These are phyloP conservation scores for Sclerotinia glacialis DNA, from an alignment of 2,329 filamentous ascomycete genomes.

Conservation along the genomic window DNA sequence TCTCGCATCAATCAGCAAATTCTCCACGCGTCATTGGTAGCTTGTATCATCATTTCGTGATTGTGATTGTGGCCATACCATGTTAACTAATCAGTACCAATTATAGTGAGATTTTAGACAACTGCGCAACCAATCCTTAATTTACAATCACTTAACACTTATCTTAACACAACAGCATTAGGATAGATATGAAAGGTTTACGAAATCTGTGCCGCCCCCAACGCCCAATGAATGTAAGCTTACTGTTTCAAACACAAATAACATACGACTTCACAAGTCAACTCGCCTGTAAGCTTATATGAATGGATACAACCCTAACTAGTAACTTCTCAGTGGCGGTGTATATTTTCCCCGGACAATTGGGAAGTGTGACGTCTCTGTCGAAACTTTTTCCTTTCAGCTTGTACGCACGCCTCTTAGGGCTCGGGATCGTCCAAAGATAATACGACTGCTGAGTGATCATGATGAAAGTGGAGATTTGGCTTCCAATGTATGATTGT, in stretches of 20 bases:
- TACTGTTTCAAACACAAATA: not conserved
- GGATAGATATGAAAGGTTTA: not conserved
- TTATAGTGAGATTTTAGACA: not conserved
- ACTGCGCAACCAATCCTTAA: not conserved
- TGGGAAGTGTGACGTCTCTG: not conserved
- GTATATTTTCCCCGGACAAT: not conserved
- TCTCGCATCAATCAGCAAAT: no score
- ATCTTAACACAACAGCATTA: not conserved
- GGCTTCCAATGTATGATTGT: no score
- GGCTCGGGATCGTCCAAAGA: not conserved
- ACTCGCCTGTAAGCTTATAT: not conserved
- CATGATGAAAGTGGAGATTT: not conserved
- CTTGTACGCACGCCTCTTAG: not conserved
- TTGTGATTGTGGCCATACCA: not conserved
- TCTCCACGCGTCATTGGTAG: not conserved
- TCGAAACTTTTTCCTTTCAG: not conserved
- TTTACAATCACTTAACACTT: not conserved
- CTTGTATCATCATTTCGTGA: not conserved
- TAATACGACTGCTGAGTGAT: not conserved
- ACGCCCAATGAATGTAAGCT: constrained; percentile 6
- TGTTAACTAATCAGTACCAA: not conserved
- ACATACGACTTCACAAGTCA: constrained; percentile 8
- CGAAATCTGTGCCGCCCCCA: not conserved
- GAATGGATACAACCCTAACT: not conserved
- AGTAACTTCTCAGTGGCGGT: not conserved